Evolutionary conservation across 805 yeast species (phyloP), one percentile per base, ranked within the genome.

Genomic region (Candida rishiriensis): DNA sequence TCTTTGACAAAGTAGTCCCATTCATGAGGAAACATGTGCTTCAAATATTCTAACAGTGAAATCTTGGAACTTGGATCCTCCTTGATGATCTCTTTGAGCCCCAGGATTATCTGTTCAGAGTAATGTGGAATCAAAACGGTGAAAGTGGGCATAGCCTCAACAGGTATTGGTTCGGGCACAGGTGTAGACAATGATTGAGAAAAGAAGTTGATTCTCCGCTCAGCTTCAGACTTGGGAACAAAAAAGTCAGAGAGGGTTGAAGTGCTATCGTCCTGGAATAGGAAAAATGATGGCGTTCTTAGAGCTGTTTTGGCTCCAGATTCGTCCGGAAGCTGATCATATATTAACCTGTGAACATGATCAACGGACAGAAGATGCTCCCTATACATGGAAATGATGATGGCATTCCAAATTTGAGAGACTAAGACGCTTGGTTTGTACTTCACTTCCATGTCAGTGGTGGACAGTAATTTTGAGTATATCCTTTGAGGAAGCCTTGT

Each of bases 1-100:
- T 87, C 95, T 39, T 76, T 71, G 1, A 87, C 91, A 69, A 86
- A 89, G 43, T 78, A 75, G 6, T 77, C 78, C 97, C 97, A 88
- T 52, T 89, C 96, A 10, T 70, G 66, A 0, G 85, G 82, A 57
- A 83, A 80, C 42, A 88, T 69, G 42, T 76, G 76, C 54, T 87
- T 86, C 53, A 88, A 69, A 57, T 88, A 88, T 53, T 88, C 96
- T 31, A 88, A 66, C n/a, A 86, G 63, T 0, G 96, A 69, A 2
- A 76, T 57, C 48, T 71, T 74, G 1, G 79, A 73, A 17, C 64
- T 60, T 13, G 64, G 57, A 40, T 67, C 71, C 40, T 74, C 79
- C 43, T 64, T 71, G 31, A 76, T 71, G 1, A 75, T 66, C 41
- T 76, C 80, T 46, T 60, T 68, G 42, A 75, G 54, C 15, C 67